Base-by-base conservation (phyloP, 192 early-diverging fungal species). In the Backusella mclennaniae region DNA sequence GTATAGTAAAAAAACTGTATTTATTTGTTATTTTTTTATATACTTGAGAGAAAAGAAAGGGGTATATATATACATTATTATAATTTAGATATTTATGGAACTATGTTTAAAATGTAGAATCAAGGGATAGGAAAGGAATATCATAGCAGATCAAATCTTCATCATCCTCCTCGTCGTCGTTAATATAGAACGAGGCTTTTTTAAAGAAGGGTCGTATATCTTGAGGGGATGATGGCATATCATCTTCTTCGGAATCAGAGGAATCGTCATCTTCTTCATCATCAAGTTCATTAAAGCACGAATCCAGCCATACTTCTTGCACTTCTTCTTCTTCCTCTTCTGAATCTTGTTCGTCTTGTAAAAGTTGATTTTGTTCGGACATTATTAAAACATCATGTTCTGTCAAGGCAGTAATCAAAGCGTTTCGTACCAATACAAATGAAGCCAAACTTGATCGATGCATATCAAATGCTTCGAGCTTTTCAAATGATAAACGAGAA, bases 91-190 rank as follows among this genome's bases (percentile, higher is more conserved):
- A 46, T 44, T 42, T 42, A 33, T 29, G 42, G 39, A 26, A n/a
- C 6, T 66, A 9, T 33, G 17, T 71, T 26, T 63, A 63, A 63
- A 63, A 63, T 23, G 56, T 63, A 12, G 56, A 63, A 23, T 46
- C 70, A 14, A 71, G 39, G 39, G 70, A 71, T 33, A 71, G 29
- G 19, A 71, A 71, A 23, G 70, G 70, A 31, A 71, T 71, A 46
- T 71, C 70, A 71, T 71, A 71, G 17, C 70, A 71, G 19, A 71
- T 71, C 21, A 71, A 71, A 71, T 44, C 70, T 17, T 71, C 70
- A 7, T 71, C 70, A 9, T 71, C 70, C 15, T 71, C 70, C 17
- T 71, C 70, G 4, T 71, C 70, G 4, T 71, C 70, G 19, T 71
- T 71, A 46, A 71, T 71, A 44, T 49, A 71, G 33, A 71, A 71